Evolutionary conservation across 1,284 basidiomycete genomes (phyloP), one percentile per base, ranked within the genome.

Genomic region (Tylopilus orsonianus): DNA sequence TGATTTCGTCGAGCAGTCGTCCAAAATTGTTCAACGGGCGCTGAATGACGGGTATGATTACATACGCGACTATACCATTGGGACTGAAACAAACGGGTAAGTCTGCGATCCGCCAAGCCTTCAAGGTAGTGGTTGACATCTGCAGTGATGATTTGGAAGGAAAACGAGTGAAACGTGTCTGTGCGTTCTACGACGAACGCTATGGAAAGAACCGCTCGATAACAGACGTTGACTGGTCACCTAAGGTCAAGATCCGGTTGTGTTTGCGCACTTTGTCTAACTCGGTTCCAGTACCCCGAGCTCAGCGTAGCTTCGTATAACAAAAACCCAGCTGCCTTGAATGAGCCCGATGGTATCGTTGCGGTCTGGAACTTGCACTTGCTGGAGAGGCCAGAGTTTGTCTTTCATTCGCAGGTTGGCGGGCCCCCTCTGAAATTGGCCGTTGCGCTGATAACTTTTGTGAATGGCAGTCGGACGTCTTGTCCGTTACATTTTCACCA

Each of bases 321-420:
- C 74, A 96, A 97, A 72, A 97, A 96, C 58, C 83, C 92, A 4
- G 84, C 88, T 4, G 87, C 91, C 0, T 67, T 93, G 36, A 94
- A 96, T 56, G 94, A 97, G 63, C 94, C 96, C 0, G 95, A 98
- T 59, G 97, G 97, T 3, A 85, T 99, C 42, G 97, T 97, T 9
- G 90, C 92, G 2, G 89, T 99, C 4, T 99, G 97, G 97, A 99
- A 99, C 66, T 71, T 96, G 42, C 97, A 99, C 62, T 74, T 98
- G 3, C 78, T 92, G 2, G 94, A 98, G 62, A 80, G 96, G 55
- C 96, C 97, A 16, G 97, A 99, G 67, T 99, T 97, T 59, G 81
- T 97, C 42, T 98, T 99, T 70, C 94, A 98, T 67, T 94, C 97
- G 1, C 95, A 95, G 72, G 93, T 93, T 55, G 44, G 73, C 67